Percentiles rank a stretch among this genome's conserved stretches.
phyloP scores from a whole-genome alignment of 176 grass and related monocot species.

The Lolium rigidum region DNA sequence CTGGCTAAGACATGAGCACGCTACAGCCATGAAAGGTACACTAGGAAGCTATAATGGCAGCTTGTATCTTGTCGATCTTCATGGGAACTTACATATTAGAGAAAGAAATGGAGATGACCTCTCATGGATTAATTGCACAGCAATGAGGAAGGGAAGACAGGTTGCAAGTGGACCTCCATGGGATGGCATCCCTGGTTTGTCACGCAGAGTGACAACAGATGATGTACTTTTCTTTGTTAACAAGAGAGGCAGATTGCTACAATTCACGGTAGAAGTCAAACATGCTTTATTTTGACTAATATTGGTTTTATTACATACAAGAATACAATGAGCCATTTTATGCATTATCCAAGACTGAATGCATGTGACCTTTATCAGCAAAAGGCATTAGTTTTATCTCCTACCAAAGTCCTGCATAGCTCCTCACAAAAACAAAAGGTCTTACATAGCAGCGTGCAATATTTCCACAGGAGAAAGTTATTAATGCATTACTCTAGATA shows the following conservation, averaged over 20 bases:
- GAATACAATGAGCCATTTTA: not conserved
- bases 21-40: slow-evolving; percentile 61
- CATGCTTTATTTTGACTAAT: slow-evolving; percentile 34
- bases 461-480: not conserved
- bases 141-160: slow-evolving; percentile 75
- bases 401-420: not conserved
- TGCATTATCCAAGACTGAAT: slow-evolving; percentile 9
- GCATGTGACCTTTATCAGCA: not conserved
- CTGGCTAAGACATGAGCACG: slow-evolving; percentile 93
- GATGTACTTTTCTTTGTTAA: slow-evolving; percentile 95
- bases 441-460: not conserved
- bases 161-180: slow-evolving; percentile 85
- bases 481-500: not conserved
- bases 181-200: slow-evolving; percentile 74
- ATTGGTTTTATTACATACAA: slow-evolving; percentile 28
- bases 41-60: slow-evolving; percentile 96
- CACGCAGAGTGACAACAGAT: slow-evolving; percentile 55
- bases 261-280: slow-evolving; percentile 73
- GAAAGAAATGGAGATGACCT: slow-evolving; percentile 83
- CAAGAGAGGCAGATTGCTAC: slow-evolving; percentile 80
- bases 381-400: not conserved
- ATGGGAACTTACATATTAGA: slow-evolving; percentile 87
- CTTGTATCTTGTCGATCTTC: slow-evolving; percentile 75
- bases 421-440: not conserved
- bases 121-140: slow-evolving; percentile 94